Evolutionary conservation across 2,329 filamentous ascomycete species (phyloP).

Genomic region (Pestalotiopsis fici): DNA sequence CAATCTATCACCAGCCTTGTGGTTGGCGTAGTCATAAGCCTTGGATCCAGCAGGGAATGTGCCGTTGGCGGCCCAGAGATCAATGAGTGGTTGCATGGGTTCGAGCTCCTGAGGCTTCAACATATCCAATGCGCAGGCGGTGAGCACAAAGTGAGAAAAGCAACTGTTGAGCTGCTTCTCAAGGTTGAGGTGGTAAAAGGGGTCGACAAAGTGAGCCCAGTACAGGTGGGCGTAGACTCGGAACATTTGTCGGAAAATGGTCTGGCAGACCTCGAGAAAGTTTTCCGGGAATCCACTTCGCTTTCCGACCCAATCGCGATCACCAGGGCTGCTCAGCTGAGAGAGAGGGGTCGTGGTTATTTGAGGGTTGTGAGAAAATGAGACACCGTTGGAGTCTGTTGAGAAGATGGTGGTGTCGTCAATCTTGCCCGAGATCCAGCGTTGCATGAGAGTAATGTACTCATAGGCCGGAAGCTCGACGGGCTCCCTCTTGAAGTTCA

Average conservation of each 20-base stretch:
- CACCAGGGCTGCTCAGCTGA: conserved; percentile 61
- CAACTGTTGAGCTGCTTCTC: conserved; percentile 84
- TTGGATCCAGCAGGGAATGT: conserved; percentile 78
- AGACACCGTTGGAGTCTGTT: conserved; percentile 74
- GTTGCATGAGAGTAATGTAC: conserved; percentile 94
- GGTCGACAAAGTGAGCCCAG: conserved; percentile 89
- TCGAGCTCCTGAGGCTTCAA: conserved; percentile 88
- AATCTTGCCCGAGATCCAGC: conserved; percentile 96
- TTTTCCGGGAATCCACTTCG: conserved; percentile 88
- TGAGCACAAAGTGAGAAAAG: conserved; percentile 82
- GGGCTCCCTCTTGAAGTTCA: conserved; percentile 83
- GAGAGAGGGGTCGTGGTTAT: conserved; percentile 61
- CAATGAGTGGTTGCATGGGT: conserved; percentile 92
- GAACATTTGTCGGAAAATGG: conserved; percentile 98
- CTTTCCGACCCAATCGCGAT: conserved; percentile 83
- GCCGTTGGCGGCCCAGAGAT: conserved; percentile 87
- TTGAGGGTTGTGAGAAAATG: conserved; percentile 63
- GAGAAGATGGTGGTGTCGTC: conserved; percentile 89
- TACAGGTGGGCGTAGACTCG: conserved; percentile 97
- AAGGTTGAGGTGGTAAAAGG: conserved; percentile 80
- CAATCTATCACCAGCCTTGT: conserved; percentile 60
- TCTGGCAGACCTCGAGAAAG: conserved; percentile 88
- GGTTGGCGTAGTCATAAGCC: conserved; percentile 66
- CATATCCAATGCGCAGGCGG: conserved; percentile 79
- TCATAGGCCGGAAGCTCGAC: conserved; percentile 90